A percentile compares a stretch with the other conserved stretches of the same genome.
Conservation (phyloP, 768 basidiomycete species). For the Clitopilus passeckerianus region DNA sequence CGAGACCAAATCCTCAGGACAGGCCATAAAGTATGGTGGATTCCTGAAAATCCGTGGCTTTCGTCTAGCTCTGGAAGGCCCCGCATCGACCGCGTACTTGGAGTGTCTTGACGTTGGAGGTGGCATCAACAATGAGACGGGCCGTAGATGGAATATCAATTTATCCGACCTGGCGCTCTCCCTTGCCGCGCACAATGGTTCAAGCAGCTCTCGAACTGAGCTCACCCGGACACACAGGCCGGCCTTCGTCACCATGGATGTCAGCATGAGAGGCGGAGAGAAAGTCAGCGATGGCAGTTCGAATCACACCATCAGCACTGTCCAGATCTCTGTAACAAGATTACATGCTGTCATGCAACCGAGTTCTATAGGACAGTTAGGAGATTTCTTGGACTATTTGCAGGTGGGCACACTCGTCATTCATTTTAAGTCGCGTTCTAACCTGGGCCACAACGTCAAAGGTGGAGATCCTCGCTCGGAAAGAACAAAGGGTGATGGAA, state of each 20-base stretch:
- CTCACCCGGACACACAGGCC: constrained; percentile 62
- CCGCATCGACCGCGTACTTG: constrained; percentile 65
- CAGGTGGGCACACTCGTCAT: constrained; percentile 43
- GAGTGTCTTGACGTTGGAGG: constrained; percentile 76
- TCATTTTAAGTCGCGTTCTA: background rate
- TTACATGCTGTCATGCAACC: constrained; percentile 94
- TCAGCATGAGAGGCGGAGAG: constrained; percentile 38
- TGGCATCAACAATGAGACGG: constrained; percentile 40
- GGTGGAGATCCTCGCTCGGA: constrained; percentile 70
- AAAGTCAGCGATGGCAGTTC: constrained; percentile 14
- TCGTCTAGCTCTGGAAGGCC: constrained; percentile 71
- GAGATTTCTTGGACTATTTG: constrained; percentile 82
- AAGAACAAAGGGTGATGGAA: constrained; percentile 73
- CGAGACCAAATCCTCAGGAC: constrained; percentile 9
- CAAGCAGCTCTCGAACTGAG: constrained; percentile 25
- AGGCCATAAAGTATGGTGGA: constrained; percentile 35
- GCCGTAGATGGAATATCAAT: constrained; percentile 60
- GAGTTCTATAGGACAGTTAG: constrained; percentile 85
- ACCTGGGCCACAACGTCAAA: constrained; percentile 20
- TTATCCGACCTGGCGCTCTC: constrained; percentile 81
- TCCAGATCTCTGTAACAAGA: constrained; percentile 61
- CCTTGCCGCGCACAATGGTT: constrained; percentile 55
- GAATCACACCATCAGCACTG: constrained; percentile 16
- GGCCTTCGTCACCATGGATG: constrained; percentile 82
- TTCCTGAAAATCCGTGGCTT: constrained; percentile 75